phyloP scores from a whole-genome alignment of 1,284 basidiomycete genomes.

The Amylostereum areolatum region DNA sequence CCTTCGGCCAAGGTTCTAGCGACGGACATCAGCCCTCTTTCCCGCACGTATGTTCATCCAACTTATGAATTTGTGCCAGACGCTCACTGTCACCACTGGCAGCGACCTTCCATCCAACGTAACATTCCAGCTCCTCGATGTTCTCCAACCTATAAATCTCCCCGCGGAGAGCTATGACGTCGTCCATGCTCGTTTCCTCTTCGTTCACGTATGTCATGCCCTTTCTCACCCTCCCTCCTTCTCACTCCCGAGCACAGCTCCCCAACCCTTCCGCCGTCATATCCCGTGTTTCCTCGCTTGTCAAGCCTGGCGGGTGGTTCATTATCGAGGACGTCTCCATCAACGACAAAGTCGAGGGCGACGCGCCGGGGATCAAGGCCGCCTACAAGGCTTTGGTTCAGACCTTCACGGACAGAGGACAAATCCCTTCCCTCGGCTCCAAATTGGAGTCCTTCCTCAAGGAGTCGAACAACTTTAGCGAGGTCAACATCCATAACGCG shows the following conservation, averaged over 20 bases:
- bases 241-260: constrained; percentile 6
- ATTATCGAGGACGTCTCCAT: constrained; percentile 16
- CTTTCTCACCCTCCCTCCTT: not conserved
- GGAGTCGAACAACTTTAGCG: not conserved
- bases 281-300: constrained; percentile 8
- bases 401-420: constrained; percentile 4
- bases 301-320: constrained; percentile 18
- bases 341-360: not conserved
- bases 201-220: constrained; percentile 14
- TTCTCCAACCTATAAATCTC: constrained; percentile 11
- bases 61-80: too few species aligned
- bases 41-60: constrained; percentile 10
- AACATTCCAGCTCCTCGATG: constrained; percentile 13
- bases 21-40: constrained; percentile 15
- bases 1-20: constrained; percentile 19
- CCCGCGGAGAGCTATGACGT: constrained; percentile 16
- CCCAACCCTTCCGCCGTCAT: constrained; percentile 9
- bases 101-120: constrained; percentile 14
- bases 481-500: constrained; percentile 6
- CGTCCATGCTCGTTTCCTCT: constrained; percentile 17
- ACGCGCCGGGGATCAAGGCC: not conserved
- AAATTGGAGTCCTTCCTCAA: constrained; percentile 2
- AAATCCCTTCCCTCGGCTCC: not conserved
- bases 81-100: not conserved
- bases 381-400: not conserved